phyloP scores from a whole-genome alignment of 305 asterid genomes.

The Plantago lanceolata region DNA sequence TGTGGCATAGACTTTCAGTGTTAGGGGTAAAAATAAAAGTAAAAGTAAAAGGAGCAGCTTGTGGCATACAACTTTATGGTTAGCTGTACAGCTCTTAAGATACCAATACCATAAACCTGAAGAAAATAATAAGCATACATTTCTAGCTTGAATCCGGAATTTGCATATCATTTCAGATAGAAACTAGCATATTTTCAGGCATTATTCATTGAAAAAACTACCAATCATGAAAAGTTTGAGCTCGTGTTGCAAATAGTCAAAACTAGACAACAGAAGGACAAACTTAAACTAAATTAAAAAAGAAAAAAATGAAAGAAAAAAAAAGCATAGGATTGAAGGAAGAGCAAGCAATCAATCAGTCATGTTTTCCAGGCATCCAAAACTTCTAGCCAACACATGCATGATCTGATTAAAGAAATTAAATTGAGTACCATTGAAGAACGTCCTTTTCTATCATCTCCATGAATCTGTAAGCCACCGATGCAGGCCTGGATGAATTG shows the following conservation, averaged over 20 bases:
- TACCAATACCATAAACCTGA: constrained; percentile 8
- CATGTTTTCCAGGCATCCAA: constrained; percentile 1
- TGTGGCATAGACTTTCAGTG: constrained; percentile 28
- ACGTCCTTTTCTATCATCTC: constrained; percentile 83
- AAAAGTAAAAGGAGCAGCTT: constrained; percentile 8
- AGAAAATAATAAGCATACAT: constrained; percentile 15
- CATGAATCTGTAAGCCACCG: constrained; percentile 84
- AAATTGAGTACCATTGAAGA: constrained; percentile 68
- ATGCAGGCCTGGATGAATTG: constrained; percentile 97
- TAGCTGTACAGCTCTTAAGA: constrained; percentile 20
- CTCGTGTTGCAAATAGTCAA: constrained; percentile 3
- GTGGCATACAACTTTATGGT: constrained; percentile 22
- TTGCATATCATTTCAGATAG: constrained; percentile 9
- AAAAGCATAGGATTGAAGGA: constrained; percentile 4
- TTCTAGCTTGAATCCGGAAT: constrained; percentile 13
- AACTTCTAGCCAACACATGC: neutral
- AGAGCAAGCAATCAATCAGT: constrained; percentile 7
- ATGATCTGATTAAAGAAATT: constrained; percentile 17
- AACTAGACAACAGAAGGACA: neutral
- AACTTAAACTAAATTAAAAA: too few species aligned
- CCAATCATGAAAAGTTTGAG: constrained; percentile 5
- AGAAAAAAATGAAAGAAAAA: too few species aligned
- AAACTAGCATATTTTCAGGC: constrained; percentile 1
- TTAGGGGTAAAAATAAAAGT: too few species aligned
- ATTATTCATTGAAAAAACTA: constrained; percentile 3